Conservation (phyloP, 2,329 filamentous ascomycete species). For the Penicillium sp. region DNA sequence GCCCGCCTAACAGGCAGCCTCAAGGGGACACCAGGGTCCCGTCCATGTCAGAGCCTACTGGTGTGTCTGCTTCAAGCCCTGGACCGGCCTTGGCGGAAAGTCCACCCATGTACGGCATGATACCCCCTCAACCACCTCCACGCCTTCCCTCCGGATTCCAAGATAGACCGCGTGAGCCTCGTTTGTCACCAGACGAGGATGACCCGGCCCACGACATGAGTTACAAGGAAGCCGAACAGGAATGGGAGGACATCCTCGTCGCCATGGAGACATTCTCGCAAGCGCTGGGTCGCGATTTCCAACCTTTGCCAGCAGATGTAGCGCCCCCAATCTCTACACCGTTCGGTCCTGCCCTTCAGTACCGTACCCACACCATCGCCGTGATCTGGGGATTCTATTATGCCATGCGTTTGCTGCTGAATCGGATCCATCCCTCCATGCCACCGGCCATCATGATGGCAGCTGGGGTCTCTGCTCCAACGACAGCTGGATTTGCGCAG, state of each 20-base stretch:
- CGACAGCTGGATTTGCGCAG: slow-evolving; percentile 69
- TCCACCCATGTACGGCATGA: slow-evolving; percentile 51
- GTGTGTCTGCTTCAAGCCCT: not conserved
- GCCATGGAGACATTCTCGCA: slow-evolving; percentile 48
- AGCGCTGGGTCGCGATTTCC: slow-evolving; percentile 71
- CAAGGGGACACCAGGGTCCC: slow-evolving; percentile 7
- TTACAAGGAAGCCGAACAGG: slow-evolving; percentile 66
- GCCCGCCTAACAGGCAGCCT: slow-evolving; percentile 11
- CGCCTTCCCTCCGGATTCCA: slow-evolving; percentile 53
- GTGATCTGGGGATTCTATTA: slow-evolving; percentile 86
- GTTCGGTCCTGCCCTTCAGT: slow-evolving; percentile 78
- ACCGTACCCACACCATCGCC: slow-evolving; percentile 82
- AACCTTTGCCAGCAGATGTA: slow-evolving; percentile 69
- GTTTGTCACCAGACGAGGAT: slow-evolving; percentile 35
- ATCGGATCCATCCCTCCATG: slow-evolving; percentile 83
- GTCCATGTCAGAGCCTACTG: not conserved
- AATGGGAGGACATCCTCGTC: slow-evolving; percentile 63
- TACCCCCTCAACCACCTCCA: slow-evolving; percentile 42
- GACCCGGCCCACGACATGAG: slow-evolving; percentile 61
- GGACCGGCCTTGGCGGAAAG: slow-evolving; percentile 13
- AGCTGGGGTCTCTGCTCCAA: slow-evolving; percentile 69
- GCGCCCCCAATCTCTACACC: slow-evolving; percentile 63
- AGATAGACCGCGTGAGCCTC: slow-evolving; percentile 38
- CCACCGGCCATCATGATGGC: slow-evolving; percentile 87
- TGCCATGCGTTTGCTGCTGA: slow-evolving; percentile 77